Base-by-base conservation (phyloP, 2,329 filamentous ascomycete species). In the Fusarium sublunatum region DNA sequence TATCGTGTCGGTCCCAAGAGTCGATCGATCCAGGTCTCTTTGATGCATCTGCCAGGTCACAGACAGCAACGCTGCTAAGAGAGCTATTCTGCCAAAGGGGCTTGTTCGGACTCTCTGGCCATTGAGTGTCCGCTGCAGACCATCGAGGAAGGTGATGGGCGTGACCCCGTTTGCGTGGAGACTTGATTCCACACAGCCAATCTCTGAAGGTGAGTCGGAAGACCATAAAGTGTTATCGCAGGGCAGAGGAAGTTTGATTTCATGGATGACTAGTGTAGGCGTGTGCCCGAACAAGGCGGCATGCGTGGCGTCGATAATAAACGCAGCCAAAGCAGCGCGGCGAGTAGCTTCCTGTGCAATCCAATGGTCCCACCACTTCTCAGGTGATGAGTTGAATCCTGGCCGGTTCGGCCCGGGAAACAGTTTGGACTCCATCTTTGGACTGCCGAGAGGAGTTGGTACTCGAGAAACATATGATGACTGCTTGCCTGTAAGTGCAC, bases 331-430 rank as follows among this genome's bases (percentile, higher is more conserved):
- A 3, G 70, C 70, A 15, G 70, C 70, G 9, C 70, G 57, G 2
- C 70, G 69, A 2, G 70, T 72, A 4, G 70, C 70, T 58, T 72
- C 70, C 43, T 71, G 70, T 3, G 68, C 70, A 36, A 72, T 71
- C 70, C 70, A 72, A 32, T 72, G 69, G 45, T 72, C 69, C 70
- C 70, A 72, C 70, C 70, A 72, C 19, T 64, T 70, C 12, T 72
- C 71, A 6, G 69, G 71, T 0, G 66, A 60, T 9, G 64, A 58
- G 26, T 71, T 61, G 25, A 69, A 70, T 4, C 50, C 57, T 13
- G 53, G 59, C 5, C 58, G 55, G 13, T 54, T 58, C 10, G 68
- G 25, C 7, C 45, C 35, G 3, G 57, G 56, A 9, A 61, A 52
- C 1, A 68, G 39, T 34, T 42, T 67, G 2, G 57, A 28, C 3